Evolutionary conservation across 345 rosid species (phyloP).

Genomic region (Cardamine occulta): DNA sequence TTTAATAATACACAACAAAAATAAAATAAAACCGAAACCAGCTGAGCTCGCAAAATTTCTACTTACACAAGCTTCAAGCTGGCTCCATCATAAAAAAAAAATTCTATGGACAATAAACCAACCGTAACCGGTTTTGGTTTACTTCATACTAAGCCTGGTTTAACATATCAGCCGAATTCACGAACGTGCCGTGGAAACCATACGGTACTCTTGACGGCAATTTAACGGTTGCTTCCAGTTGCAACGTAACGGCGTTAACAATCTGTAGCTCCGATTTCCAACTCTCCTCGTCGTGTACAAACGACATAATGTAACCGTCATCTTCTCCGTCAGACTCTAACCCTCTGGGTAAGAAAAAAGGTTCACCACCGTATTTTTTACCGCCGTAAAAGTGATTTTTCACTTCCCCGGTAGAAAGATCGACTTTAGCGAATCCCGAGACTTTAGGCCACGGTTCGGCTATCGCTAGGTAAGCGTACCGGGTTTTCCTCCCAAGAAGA

Average conservation of each 20-base stretch:
- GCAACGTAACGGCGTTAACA: slow-evolving; percentile 65
- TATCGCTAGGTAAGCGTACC: slow-evolving; percentile 75
- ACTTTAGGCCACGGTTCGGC: slow-evolving; percentile 99
- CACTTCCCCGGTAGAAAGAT: slow-evolving; percentile 72
- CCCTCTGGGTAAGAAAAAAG: slow-evolving; percentile 66
- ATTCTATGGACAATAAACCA: slow-evolving; percentile 24
- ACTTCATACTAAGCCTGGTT: slow-evolving; percentile 59
- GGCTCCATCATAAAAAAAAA: not conserved
- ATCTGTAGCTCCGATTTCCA: slow-evolving; percentile 87
- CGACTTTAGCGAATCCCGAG: slow-evolving; percentile 85
- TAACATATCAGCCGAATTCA: slow-evolving; percentile 62
- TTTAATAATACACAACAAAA: not conserved
- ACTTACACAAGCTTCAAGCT: slow-evolving; percentile 42
- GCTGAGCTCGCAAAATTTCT: slow-evolving; percentile 44
- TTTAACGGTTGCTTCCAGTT: slow-evolving; percentile 70
- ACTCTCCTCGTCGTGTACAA: slow-evolving; percentile 82
- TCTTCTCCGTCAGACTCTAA: slow-evolving; percentile 58
- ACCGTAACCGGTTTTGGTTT: slow-evolving; percentile 32
- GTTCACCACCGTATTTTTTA: slow-evolving; percentile 82
- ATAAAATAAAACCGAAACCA: slow-evolving; percentile 39
- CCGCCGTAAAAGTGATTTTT: slow-evolving; percentile 69
- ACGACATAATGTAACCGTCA: slow-evolving; percentile 77
- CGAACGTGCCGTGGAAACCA: slow-evolving; percentile 94
- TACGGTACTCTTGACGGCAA: slow-evolving; percentile 94
- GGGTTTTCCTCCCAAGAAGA: slow-evolving; percentile 73